Base-by-base conservation (phyloP, 352 stramenopile species). In the Phytopythium litorale region DNA sequence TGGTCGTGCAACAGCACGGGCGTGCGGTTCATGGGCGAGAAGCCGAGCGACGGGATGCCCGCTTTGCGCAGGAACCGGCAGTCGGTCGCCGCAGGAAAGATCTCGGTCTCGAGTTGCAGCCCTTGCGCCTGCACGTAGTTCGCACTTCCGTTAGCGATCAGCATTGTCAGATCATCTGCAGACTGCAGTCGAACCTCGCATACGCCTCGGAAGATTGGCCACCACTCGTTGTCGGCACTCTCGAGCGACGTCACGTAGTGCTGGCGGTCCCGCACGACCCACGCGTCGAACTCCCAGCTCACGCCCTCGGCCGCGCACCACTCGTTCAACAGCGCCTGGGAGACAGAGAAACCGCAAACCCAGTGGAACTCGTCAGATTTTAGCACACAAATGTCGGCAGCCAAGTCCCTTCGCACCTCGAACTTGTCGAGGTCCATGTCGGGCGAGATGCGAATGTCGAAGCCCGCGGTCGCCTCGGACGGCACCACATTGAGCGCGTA, bases 401-500 rank as follows among this genome's bases (percentile, higher is more conserved):
- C 5, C 7, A 46, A 16, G 13, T 46, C 40, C 40, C 40, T 21
- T 46, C 95, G 92, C 23, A 78, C 72, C 61, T 82, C 73, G 28
- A 98, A 95, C 55, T 96, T 81, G 48, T 75, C 70, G 18, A 97
- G 73, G 52, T 92, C 72, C 66, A 95, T 89, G 50, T 88, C 67
- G 11, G 96, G 94, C 35, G 88, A 95, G 51, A 99, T 97, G 21
- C 96, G 91, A 68, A 99, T 96, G 65, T 99, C 96, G 65, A 99
- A 91, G 28, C 78, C 94, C 25, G 93, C 96, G 43, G 84, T 85
- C 1, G 95, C 96, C 54, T 92, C 72, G 0, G 88, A 96, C 33
- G 96, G 95, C 35, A 99, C 96, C 42, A 97, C 93, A 68, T 99
- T 99, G 48, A 98, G 87, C 7, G 92, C 91, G 67, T 86, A 98